phyloP scores from a whole-genome alignment of 192 early-diverging fungal species.

The Coemansia sp. region DNA sequence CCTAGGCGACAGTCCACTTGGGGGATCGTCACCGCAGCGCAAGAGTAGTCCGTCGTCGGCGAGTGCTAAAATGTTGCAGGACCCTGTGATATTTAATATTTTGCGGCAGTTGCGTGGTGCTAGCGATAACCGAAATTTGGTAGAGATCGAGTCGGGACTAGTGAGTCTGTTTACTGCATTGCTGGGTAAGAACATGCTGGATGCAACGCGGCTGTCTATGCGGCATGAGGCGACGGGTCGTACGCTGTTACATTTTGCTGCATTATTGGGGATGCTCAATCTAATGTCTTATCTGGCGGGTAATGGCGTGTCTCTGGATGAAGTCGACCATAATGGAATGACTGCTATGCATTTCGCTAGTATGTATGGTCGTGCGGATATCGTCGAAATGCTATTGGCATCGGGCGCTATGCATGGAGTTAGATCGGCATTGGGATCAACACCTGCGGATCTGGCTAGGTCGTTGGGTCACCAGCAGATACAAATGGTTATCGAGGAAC shows the following conservation, averaged over 20 bases:
- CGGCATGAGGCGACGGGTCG: slow-evolving; percentile 55
- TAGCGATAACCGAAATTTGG: slow-evolving; percentile 30
- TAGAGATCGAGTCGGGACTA: slow-evolving; percentile 38
- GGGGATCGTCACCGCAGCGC: slow-evolving; percentile 13
- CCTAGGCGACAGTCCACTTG: slow-evolving; percentile 22
- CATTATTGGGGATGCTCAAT: slow-evolving; percentile 61
- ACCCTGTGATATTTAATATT: slow-evolving; percentile 2
- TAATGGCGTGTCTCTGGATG: slow-evolving; percentile 56
- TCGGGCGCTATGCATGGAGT: slow-evolving; percentile 57
- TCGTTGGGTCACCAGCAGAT: slow-evolving; percentile 15
- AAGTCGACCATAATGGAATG: slow-evolving; percentile 65
- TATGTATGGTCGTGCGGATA: slow-evolving; percentile 54
- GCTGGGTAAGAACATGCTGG: slow-evolving; percentile 23
- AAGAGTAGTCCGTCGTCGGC: not conserved
- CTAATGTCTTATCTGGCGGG: slow-evolving; percentile 52
- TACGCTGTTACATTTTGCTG: slow-evolving; percentile 66
- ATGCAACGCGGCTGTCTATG: slow-evolving; percentile 19
- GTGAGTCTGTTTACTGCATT: slow-evolving; percentile 28
- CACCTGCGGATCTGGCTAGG: slow-evolving; percentile 42
- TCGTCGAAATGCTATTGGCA: slow-evolving; percentile 61
- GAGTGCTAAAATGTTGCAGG: slow-evolving; percentile 26
- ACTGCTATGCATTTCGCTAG: slow-evolving; percentile 74
- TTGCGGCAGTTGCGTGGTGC: slow-evolving; percentile 23
- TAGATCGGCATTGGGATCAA: slow-evolving; percentile 18
- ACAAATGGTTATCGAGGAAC: slow-evolving; percentile 37